Evolutionary conservation across 257 asterid genomes (phyloP).

Genomic region (Lycium ferocissimum): DNA sequence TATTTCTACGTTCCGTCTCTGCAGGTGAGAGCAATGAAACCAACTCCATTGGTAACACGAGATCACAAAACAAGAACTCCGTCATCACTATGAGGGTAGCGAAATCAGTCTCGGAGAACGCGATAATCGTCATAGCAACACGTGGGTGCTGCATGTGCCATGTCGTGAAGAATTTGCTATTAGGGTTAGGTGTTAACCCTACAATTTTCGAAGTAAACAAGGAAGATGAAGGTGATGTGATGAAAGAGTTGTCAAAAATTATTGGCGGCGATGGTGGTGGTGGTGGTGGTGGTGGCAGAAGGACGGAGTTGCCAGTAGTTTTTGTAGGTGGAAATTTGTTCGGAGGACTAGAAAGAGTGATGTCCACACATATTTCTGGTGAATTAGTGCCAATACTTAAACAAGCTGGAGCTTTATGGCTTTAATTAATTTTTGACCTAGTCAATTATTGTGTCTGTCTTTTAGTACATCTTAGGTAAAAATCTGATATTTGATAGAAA

Average conservation of each 20-base stretch:
- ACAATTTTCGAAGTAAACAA: slow-evolving; percentile 55
- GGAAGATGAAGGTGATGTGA: slow-evolving; percentile 47
- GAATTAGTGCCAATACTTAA: slow-evolving; percentile 75
- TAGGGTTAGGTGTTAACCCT: slow-evolving; percentile 80
- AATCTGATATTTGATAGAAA: background rate
- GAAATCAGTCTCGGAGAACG: slow-evolving; percentile 62
- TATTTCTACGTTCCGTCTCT: background rate
- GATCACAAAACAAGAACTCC: background rate
- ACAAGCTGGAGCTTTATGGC: slow-evolving; percentile 85
- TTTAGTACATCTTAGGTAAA: background rate
- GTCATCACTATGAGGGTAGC: background rate
- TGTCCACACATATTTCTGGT: slow-evolving; percentile 82
- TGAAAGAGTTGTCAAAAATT: slow-evolving; percentile 39
- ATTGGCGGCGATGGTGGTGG: background rate
- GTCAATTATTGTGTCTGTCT: background rate
- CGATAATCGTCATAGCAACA: slow-evolving; percentile 68
- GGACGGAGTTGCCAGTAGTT: slow-evolving; percentile 64
- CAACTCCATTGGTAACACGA: background rate
- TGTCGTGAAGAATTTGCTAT: slow-evolving; percentile 67
- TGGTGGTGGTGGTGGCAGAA: background rate
- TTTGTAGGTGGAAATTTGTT: slow-evolving; percentile 80
- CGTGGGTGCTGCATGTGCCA: slow-evolving; percentile 88
- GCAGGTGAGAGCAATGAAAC: background rate
- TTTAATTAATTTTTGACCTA: slow-evolving; percentile 42
- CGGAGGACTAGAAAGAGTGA: slow-evolving; percentile 80